Evolutionary conservation across 495 filamentous ascomycete genomes (phyloP).

Genomic region (Neurospora intermedia): DNA sequence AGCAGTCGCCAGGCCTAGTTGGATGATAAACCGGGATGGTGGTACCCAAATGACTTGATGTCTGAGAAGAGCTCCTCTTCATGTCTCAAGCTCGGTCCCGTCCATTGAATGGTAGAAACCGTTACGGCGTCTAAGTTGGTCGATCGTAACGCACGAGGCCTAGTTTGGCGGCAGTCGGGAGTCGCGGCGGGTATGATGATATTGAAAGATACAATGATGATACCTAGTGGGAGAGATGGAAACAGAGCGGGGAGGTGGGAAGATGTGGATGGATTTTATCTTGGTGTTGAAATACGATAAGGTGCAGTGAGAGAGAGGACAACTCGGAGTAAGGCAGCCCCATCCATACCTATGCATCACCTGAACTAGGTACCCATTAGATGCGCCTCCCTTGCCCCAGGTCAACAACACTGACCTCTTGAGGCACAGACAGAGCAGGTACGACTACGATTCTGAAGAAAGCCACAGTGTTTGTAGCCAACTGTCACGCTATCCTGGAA

Average conservation of each 20-base stretch:
- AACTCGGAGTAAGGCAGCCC: not conserved
- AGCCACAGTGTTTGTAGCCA: not conserved
- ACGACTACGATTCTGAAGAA: not conserved
- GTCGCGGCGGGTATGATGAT: not conserved
- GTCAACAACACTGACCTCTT: not conserved
- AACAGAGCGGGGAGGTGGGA: not conserved
- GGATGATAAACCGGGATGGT: constrained; percentile 2
- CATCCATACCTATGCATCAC: not conserved
- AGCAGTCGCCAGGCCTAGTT: not conserved
- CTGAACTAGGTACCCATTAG: not conserved
- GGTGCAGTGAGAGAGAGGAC: not conserved
- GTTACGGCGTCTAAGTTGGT: not conserved
- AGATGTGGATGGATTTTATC: not conserved
- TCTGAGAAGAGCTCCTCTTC: constrained; percentile 13
- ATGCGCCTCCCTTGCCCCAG: not conserved
- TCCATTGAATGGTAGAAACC: constrained; percentile 10
- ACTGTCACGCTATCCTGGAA: not conserved
- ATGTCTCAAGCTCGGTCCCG: constrained; percentile 11
- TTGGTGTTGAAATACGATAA: not conserved
- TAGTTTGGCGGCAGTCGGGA: not conserved
- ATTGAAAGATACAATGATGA: not conserved
- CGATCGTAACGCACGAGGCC: not conserved
- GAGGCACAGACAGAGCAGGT: not conserved
- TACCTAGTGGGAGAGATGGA: not conserved
- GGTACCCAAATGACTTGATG: constrained; percentile 7